phyloP scores from a whole-genome alignment of 371 early-diverging fungal genomes.

The Syncephalis plumigaleata region DNA sequence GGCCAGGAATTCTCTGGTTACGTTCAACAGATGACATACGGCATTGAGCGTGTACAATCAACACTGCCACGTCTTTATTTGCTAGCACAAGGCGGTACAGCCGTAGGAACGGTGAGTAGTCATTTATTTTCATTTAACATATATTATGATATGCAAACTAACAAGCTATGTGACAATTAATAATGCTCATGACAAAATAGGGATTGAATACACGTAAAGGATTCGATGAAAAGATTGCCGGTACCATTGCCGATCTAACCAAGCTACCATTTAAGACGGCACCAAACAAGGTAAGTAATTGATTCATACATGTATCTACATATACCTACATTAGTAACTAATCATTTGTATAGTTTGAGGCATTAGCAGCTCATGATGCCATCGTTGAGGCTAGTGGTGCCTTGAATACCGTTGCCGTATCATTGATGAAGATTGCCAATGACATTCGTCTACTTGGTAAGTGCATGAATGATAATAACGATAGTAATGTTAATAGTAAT shows the following conservation, averaged over 20 bases:
- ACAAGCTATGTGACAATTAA: not conserved
- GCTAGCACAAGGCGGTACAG: slow-evolving; percentile 92
- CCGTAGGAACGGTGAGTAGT: slow-evolving; percentile 70
- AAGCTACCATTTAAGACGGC: slow-evolving; percentile 78
- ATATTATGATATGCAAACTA: not conserved
- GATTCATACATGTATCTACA: not conserved
- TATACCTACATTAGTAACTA: not conserved
- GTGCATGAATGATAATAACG: slow-evolving; percentile 3
- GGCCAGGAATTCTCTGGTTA: slow-evolving; percentile 97
- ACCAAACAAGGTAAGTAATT: slow-evolving; percentile 58
- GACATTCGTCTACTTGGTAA: slow-evolving; percentile 70
- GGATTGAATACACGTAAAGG: slow-evolving; percentile 82
- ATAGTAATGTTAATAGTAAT: not conserved
- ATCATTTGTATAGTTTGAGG: slow-evolving; percentile 56
- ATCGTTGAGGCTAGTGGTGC: slow-evolving; percentile 89
- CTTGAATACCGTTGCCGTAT: slow-evolving; percentile 80
- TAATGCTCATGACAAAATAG: slow-evolving; percentile 6
- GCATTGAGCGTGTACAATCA: slow-evolving; percentile 63
- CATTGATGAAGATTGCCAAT: slow-evolving; percentile 95
- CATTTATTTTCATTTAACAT: slow-evolving; percentile 8
- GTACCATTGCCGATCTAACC: slow-evolving; percentile 56
- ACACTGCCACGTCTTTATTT: slow-evolving; percentile 66
- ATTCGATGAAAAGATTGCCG: slow-evolving; percentile 74
- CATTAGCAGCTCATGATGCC: slow-evolving; percentile 91
- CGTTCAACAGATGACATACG: slow-evolving; percentile 64